Base-by-base conservation (phyloP, 2,329 filamentous ascomycete genomes). In the Didymella pinodella region DNA sequence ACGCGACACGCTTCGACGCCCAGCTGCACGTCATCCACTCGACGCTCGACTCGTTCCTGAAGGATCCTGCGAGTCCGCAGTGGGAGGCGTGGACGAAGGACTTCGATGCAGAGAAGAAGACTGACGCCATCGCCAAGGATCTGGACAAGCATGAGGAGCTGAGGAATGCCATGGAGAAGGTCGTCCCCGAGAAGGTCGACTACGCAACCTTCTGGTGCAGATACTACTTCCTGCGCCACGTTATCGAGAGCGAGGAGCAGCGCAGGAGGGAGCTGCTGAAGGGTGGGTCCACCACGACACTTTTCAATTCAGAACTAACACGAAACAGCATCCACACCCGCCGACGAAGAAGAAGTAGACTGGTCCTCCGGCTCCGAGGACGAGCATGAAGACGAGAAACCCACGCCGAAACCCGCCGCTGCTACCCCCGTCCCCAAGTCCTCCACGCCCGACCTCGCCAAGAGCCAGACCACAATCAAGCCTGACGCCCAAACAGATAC, bases 11-110 rank as follows among this genome's bases (percentile, higher is more conserved):
- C 61, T 94, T 97, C 74, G 95, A 99, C 72, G 95, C 95, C 0
- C 95, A 98, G 78, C 82, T 99, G 62, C 94, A 99, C 74, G 93
- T 96, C 32, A 93, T 99, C 59, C 95, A 99, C 77, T 93, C 92
- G 4, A 90, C 88, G 20, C 78, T 88, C 38, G 90, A 95, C 62
- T 91, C 71, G 68, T 96, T 98, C 78, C 86, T 86, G 54, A 90
- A 90, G 72, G 93, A 98, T 71, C 92, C 93, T 0, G 84, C 85
- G 7, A 88, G 88, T 48, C 83, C 86, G 14, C 88, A 96, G 76
- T 98, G 90, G 81, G 84, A 87, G 10, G 77, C 81, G 4, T 98
- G 93, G 88, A 84, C 85, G 54, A 82, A 86, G 63, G 83, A 82
- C 0, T 98, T 98, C 73, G 87, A 94, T 67, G 87, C 91, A 14